Evolutionary conservation across 768 basidiomycete species (phyloP).

Genomic region (Boletus fagicola): DNA sequence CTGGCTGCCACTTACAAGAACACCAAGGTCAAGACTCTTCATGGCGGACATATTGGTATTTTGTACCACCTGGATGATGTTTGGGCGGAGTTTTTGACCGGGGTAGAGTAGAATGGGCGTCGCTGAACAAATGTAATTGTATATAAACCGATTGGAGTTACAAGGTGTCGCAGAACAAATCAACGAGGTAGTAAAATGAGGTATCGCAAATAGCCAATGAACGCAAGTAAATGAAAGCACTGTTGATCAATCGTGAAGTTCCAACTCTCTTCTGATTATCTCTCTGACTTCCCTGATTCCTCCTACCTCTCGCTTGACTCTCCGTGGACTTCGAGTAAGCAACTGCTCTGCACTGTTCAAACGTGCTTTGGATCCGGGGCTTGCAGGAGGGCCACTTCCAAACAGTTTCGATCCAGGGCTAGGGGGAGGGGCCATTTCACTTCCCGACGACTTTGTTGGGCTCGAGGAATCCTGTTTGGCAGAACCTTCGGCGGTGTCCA

Average conservation of each 20-base stretch:
- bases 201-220: constrained; percentile 18
- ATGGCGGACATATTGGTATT: constrained; percentile 50
- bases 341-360: constrained; percentile 61
- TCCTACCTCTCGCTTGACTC: constrained; percentile 67
- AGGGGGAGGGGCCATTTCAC: constrained; percentile 27
- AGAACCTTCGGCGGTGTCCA: constrained; percentile 13
- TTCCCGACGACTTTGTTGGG: constrained; percentile 37
- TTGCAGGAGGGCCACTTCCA: constrained; percentile 36
- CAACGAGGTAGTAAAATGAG: constrained; percentile 12
- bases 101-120: constrained; percentile 13
- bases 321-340: constrained; percentile 65
- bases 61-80: constrained; percentile 47
- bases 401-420: constrained; percentile 41
- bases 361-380: constrained; percentile 51
- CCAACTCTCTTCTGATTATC: constrained; percentile 76
- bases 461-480: constrained; percentile 23
- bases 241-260: constrained; percentile 52
- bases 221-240: constrained; percentile 31
- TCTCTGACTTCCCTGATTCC: constrained; percentile 79
- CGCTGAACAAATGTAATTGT: neutral
- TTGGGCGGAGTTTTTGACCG: constrained; percentile 37
- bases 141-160: neutral
- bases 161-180: constrained; percentile 25
- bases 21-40: constrained; percentile 38
- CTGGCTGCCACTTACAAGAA: constrained; percentile 48